phyloP scores from a whole-genome alignment of 768 basidiomycete species.

The Tubosaeta brunneosetosa region DNA sequence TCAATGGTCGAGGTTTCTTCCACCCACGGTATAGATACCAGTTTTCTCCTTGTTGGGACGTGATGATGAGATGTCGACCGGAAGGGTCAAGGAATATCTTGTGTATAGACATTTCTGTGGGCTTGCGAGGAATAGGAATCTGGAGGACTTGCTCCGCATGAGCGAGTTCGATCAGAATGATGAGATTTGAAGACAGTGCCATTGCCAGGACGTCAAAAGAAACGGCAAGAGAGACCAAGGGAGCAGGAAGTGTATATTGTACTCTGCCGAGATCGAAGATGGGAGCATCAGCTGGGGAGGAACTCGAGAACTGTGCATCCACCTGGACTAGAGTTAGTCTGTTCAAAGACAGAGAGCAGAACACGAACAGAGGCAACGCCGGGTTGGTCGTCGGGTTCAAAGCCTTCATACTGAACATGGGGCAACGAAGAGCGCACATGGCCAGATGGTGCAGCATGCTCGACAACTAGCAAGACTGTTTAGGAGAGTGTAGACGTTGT shows the following conservation, averaged over 20 bases:
- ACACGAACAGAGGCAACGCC: conserved; percentile 33
- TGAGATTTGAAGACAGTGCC: conserved; percentile 67
- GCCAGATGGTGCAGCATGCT: conserved; percentile 62
- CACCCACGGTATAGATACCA: conserved; percentile 83
- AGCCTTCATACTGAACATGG: conserved; percentile 79
- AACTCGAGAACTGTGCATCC: conserved; percentile 20
- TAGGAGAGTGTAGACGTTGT: not conserved
- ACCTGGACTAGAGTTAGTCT: conserved; percentile 24
- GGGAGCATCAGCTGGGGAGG: conserved; percentile 41
- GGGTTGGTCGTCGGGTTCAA: conserved; percentile 63
- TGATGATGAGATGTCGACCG: conserved; percentile 84
- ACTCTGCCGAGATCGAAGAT: conserved; percentile 85
- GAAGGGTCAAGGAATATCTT: conserved; percentile 91
- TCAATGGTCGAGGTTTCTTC: conserved; percentile 79
- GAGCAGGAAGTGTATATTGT: conserved; percentile 82
- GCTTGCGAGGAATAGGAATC: conserved; percentile 70
- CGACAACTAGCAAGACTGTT: conserved; percentile 60
- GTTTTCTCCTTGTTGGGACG: conserved; percentile 85
- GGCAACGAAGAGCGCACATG: conserved; percentile 41
- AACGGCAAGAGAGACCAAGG: conserved; percentile 77
- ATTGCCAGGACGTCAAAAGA: conserved; percentile 86
- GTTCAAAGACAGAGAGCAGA: not conserved
- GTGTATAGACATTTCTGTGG: conserved; percentile 70
- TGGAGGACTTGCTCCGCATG: conserved; percentile 83
- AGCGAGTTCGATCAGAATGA: conserved; percentile 87